Percentiles rank a stretch among this genome's conserved stretches.
phyloP scores from a whole-genome alignment of 768 basidiomycete species.

The Pholiota microspora region DNA sequence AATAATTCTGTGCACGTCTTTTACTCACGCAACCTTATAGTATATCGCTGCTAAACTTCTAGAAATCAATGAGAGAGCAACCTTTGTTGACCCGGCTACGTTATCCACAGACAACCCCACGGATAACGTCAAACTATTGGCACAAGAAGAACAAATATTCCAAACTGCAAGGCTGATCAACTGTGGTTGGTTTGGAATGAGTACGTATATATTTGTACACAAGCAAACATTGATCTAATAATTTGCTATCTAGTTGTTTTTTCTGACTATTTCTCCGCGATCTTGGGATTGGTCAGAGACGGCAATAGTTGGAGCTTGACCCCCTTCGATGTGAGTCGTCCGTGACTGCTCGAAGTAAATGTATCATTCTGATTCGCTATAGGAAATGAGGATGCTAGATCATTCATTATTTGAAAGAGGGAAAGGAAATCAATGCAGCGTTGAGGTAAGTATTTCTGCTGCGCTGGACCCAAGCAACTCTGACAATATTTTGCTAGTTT shows the following conservation, averaged over 20 bases:
- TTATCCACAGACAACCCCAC: slow-evolving; percentile 36
- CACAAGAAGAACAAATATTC: slow-evolving; percentile 80
- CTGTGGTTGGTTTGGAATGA: slow-evolving; percentile 73
- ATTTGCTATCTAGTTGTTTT: slow-evolving; percentile 49
- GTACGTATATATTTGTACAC: slow-evolving; percentile 23
- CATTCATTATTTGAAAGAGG: slow-evolving; percentile 75
- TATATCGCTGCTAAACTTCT: slow-evolving; percentile 77
- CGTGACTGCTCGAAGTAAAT: neutral
- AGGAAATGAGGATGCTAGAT: slow-evolving; percentile 67
- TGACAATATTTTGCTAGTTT: slow-evolving; percentile 45
- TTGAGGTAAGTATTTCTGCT: slow-evolving; percentile 52
- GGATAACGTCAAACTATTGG: slow-evolving; percentile 33
- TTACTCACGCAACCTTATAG: slow-evolving; percentile 31
- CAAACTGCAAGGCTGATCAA: slow-evolving; percentile 78
- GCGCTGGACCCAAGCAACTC: neutral
- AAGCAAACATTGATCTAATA: slow-evolving; percentile 3
- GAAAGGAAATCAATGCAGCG: slow-evolving; percentile 77
- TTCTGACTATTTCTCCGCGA: slow-evolving; percentile 79
- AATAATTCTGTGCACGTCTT: neutral
- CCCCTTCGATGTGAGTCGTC: slow-evolving; percentile 59
- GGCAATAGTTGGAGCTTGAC: slow-evolving; percentile 77
- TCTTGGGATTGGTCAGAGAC: slow-evolving; percentile 73
- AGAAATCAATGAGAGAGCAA: slow-evolving; percentile 78
- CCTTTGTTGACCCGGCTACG: slow-evolving; percentile 52
- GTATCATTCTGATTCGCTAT: too few species aligned